phyloP scores from a whole-genome alignment of 2,329 filamentous ascomycete species.

The Blastomyces parvus region DNA sequence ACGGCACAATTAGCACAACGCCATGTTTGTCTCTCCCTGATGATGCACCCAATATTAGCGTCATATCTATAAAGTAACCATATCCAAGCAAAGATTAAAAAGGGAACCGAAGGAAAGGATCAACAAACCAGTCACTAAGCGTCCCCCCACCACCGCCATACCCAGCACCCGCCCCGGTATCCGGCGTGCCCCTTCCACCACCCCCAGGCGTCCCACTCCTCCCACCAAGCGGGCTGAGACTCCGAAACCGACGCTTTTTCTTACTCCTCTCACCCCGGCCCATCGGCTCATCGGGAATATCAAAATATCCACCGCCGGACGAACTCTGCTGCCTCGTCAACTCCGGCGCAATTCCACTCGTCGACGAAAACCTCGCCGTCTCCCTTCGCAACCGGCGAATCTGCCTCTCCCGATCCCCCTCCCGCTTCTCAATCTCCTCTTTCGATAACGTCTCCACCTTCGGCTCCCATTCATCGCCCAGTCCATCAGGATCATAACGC shows the following conservation, averaged over 20 bases:
- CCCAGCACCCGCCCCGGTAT: conserved; percentile 56
- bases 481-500: conserved; percentile 86
- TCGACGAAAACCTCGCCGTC: conserved; percentile 84
- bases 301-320: conserved; percentile 46
- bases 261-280: conserved; percentile 86
- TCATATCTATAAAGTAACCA: conserved; percentile 5
- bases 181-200: conserved; percentile 66
- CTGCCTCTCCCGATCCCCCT: conserved; percentile 87
- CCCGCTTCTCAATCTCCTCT: conserved; percentile 94
- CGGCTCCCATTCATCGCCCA: conserved; percentile 76
- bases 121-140: conserved; percentile 52
- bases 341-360: conserved; percentile 69
- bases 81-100: not conserved
- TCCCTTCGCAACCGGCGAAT: conserved; percentile 78
- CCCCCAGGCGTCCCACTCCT: conserved; percentile 59
- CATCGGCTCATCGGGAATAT: conserved; percentile 61
- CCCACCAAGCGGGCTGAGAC: conserved; percentile 64
- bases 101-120: not conserved
- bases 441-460: conserved; percentile 75
- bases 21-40: conserved; percentile 69
- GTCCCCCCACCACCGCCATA: conserved; percentile 51
- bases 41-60: not conserved
- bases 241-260: conserved; percentile 88
- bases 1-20: conserved; percentile 79
- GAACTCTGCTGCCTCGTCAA: conserved; percentile 47